phyloP scores from a whole-genome alignment of 371 early-diverging fungal species.

The Quaeritorhiza haematococci region DNA sequence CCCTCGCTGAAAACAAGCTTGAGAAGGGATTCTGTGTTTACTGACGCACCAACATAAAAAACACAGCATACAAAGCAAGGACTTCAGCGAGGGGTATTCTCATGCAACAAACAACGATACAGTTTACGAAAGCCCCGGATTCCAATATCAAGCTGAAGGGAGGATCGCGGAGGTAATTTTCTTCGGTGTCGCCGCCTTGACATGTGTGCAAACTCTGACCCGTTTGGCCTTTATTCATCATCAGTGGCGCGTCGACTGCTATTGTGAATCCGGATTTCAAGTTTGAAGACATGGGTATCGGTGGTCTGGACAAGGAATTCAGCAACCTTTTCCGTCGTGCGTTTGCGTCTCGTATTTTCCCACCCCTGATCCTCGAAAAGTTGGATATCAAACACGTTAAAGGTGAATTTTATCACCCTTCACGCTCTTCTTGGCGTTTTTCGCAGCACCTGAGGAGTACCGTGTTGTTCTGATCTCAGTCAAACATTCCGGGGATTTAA shows the following conservation, averaged over 20 bases:
- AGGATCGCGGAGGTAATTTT: constrained; percentile 47
- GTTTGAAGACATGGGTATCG: constrained; percentile 99
- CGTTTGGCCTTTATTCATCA: too few relatives aligned
- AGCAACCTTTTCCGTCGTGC: constrained; percentile 97
- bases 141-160: constrained; percentile 75
- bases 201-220: background rate
- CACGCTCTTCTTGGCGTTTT: too few relatives aligned
- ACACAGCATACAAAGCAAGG: background rate
- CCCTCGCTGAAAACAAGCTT: background rate
- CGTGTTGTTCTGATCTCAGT: background rate
- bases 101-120: constrained; percentile 62
- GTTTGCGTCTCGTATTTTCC: constrained; percentile 98
- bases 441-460: too few relatives aligned
- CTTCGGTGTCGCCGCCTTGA: background rate
- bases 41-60: background rate
- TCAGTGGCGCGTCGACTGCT: constrained; percentile 35
- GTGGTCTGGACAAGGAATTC: constrained; percentile 98
- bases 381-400: constrained; percentile 98
- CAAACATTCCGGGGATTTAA: constrained; percentile 8
- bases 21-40: background rate
- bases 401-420: constrained; percentile 27
- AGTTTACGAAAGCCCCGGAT: constrained; percentile 63
- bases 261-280: constrained; percentile 93
- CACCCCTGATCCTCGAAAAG: constrained; percentile 91
- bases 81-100: constrained; percentile 61